Base-by-base conservation (phyloP, 2,329 filamentous ascomycete genomes). In the Ophiostoma pallidulum region DNA sequence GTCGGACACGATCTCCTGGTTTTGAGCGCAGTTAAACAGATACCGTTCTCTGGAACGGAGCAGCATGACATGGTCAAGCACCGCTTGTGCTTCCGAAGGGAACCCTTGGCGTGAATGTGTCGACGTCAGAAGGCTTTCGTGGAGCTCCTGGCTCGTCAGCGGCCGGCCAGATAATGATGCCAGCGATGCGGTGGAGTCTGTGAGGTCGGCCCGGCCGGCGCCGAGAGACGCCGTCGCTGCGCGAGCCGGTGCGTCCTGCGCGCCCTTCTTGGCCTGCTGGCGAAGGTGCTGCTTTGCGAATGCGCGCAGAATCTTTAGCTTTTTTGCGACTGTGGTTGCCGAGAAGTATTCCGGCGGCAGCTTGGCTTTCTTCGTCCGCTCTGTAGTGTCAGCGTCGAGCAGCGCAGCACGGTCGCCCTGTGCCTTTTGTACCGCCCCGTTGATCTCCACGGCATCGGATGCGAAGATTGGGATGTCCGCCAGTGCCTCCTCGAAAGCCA, bases 1-100 rank as follows among this genome's bases (percentile, higher is more conserved):
- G 51, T 87, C 84, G 6, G 73, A 69, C 1, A 85, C 73, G n/a
- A 90, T 74, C 6, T 72, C 65, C 52, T 75, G 74, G 57, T 92
- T 92, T 41, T 69, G 74, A 14, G 66, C 64, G 50, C 78, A 80
- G 57, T 89, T 70, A 51, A 83, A 81, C 0, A 82, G 64, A 52
- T 83, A 84, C 47, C 70, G 74, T 55, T 79, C 77, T 52, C 75
- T 75, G 8, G 78, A 76, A 14, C 80, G 74, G 32, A 77, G 63
- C 9, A 82, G 63, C 70, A 80, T 79, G 4, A 69, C 62, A 51
- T 82, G 74, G 51, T 82, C 74, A 12, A 79, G 58, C 8, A 76
- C 60, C 13, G 64, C 66, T 45, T 77, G 74, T 1, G 73, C 74
- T 50, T 74, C 67, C 35, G 66, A 66, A 0, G 75, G 70, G 5